Conservation (phyloP, 2,329 filamentous ascomycete species). For the Penicillium sp. region DNA sequence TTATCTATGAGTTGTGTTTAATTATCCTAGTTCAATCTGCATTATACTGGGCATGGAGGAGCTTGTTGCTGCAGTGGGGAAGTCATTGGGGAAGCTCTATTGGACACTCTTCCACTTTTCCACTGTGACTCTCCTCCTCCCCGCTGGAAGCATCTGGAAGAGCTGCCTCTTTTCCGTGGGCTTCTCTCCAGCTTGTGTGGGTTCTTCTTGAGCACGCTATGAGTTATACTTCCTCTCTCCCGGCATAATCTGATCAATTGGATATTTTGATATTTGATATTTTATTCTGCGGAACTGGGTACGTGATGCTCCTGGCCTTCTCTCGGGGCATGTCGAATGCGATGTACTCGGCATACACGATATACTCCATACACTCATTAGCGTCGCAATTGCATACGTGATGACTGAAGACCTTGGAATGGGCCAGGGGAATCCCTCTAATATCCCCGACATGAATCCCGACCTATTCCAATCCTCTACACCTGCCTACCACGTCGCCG, state of each 20-base stretch:
- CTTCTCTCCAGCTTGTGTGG: no score
- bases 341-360: background rate
- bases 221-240: no score
- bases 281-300: slow-evolving; percentile 2
- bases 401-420: slow-evolving; percentile 4
- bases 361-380: background rate
- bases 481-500: background rate
- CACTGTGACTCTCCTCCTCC: no score
- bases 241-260: no score
- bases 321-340: background rate
- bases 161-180: no score
- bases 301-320: slow-evolving; percentile 6
- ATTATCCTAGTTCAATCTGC: no score
- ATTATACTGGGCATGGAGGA: no score
- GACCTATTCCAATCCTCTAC: background rate
- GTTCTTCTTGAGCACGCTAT: no score
- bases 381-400: background rate
- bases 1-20: no score
- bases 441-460: background rate
- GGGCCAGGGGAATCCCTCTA: background rate
- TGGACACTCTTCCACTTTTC: no score
- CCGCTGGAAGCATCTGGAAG: slow-evolving; percentile 31
- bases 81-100: slow-evolving; percentile 11
- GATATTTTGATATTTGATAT: background rate
- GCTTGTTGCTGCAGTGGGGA: background rate